phyloP scores from a whole-genome alignment of 1,284 basidiomycete genomes.

The Heimioporus retisporus region DNA sequence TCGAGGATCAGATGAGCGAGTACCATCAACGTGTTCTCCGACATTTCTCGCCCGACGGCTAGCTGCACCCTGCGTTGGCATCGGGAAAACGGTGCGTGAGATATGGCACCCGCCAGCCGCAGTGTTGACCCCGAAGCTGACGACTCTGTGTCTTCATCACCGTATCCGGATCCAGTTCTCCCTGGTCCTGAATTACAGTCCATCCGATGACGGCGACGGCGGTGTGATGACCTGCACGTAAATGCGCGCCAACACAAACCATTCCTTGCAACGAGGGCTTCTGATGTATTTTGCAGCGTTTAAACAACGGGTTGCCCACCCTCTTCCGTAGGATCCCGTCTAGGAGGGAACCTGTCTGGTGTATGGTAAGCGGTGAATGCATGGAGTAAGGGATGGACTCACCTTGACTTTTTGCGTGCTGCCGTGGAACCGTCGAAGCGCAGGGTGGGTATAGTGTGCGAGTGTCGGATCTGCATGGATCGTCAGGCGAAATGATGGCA shows the following conservation, averaged over 20 bases:
- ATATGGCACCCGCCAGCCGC: constrained; percentile 18
- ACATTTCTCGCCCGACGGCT: constrained; percentile 68
- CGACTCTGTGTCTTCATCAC: constrained; percentile 53
- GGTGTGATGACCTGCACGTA: constrained; percentile 46
- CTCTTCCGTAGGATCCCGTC: constrained; percentile 91
- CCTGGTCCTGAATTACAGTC: constrained; percentile 9
- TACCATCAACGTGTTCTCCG: constrained; percentile 99
- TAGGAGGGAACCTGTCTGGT: too few species aligned
- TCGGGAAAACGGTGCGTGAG: constrained; percentile 31
- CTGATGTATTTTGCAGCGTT: constrained; percentile 86
- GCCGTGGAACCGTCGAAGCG: too few species aligned
- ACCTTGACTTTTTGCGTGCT: too few species aligned
- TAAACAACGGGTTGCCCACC: constrained; percentile 93
- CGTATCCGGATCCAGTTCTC: constrained; percentile 54
- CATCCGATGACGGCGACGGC: constrained; percentile 24
- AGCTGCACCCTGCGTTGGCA: too few species aligned
- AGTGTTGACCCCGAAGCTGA: too few species aligned
- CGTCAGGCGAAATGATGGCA: too few species aligned
- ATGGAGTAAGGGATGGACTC: too few species aligned
- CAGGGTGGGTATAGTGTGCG: too few species aligned
- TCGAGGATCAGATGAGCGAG: constrained; percentile 97
- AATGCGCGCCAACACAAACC: constrained; percentile 94
- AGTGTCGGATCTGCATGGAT: too few species aligned
- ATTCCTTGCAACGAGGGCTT: constrained; percentile 83
- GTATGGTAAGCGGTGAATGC: too few species aligned